Evolutionary conservation across 2,329 filamentous ascomycete genomes (phyloP), one percentile per base, ranked within the genome.

Genomic region (Apiospora aurea): DNA sequence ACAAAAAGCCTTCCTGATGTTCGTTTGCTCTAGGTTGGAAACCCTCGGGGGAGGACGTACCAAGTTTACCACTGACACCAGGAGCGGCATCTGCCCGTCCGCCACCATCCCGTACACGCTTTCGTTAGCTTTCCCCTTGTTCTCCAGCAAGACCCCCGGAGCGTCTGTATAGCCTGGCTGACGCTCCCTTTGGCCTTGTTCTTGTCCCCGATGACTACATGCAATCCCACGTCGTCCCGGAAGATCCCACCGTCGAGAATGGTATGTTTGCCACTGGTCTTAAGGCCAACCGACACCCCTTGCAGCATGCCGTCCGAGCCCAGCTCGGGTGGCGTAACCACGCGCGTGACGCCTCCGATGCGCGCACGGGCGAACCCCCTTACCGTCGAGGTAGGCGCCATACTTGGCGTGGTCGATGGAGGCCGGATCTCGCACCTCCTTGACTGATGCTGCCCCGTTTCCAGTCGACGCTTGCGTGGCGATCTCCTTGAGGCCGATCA

Each of bases 401-500:
- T 84, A 82, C 72, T 84, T 84, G 8, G 83, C 83, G 71, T 81
- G 82, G 7, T 77, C 75, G 4, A 83, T 74, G 72, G 76, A 80
- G 11, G 79, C 77, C 0, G 80, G 75, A 66, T 82, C 74, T 24
- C 75, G 71, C 3, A 73, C 69, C 43, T 77, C 76, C 46, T 74
- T 71, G 29, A 74, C 73, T 18, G 81, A 75, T 24, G 79, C 79
- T 13, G 81, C 79, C 5, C 88, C 88, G 75, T 90, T 87, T 2
- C 83, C 80, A 0, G 88, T 88, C 29, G 78, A 79, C 1, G 75
- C 73, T 69, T 87, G 85, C 1, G 78, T 79, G 26, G 79, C 76
- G 53, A 89, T 89, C 75, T 89, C 88, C 14, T 80, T 77, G 4
- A 89, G 79, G 1, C 88, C 88, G 2, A 90, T 81, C 10, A 78